Evolutionary conservation across 108 stramenopile species (phyloP), one percentile per base, ranked within the genome.

Genomic region (Chaetoceros tenuissimus): DNA sequence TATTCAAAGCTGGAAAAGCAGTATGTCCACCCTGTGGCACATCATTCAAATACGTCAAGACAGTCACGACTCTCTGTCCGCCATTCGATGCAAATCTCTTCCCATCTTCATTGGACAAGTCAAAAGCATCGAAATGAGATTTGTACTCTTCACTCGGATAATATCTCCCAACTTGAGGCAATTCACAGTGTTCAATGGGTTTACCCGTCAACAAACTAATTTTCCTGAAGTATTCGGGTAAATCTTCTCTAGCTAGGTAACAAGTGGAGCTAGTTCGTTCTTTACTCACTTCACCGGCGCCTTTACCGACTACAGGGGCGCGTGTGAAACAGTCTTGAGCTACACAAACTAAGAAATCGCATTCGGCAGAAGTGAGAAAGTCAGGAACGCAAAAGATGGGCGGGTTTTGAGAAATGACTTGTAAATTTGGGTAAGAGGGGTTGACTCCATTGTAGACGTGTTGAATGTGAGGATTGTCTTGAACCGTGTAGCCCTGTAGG

Each of bases 21-120:
- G 96, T 99, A n/a, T 76, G 61, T 19, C 96, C 98, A 3, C 96
- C 96, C n/a, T 57, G 46, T 18, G 30, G 57, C 3, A 95, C 93
- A 63, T 94, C 80, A 60, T 97, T 99, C 51, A 99, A 79, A 67
- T 99, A 99, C n/a, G 96, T 74, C 57, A 99, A 72, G 23, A 97
- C 90, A 3, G 96, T 97, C 18, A 88, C 75, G 7, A 92, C 79
- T 2, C 96, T 80, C 59, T 98, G 94, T 24, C 96, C 96, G 7
- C 94, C 94, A 65, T 95, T 96, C 51, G 73, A 25, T 1, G 89
- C 84, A 67, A 93, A 92, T 20, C 84, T 62, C 43, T 71, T 46
- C 16, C 92, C 92, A 63, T 93, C 87, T 51, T 85, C 83, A 43
- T 85, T 84, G 44, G 60, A 62, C 63, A 88, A 55, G 62, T 94